A percentile compares a stretch with the other conserved stretches of the same genome.
Evolutionary conservation across 257 asterid genomes (phyloP).

Genomic region (Ligustrum vulgare): DNA sequence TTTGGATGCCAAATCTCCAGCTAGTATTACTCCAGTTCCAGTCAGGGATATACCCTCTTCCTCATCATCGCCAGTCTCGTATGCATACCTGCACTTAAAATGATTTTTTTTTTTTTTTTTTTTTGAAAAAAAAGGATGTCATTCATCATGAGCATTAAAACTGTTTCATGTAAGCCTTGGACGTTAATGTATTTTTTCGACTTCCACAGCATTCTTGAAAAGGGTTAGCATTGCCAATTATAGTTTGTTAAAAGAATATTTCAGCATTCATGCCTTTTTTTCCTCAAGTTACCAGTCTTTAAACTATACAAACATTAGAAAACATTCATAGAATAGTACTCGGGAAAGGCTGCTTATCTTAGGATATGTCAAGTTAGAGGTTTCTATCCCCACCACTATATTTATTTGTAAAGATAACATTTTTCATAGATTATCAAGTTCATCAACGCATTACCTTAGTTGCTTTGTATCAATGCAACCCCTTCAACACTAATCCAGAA

Average conservation of each 20-base stretch:
- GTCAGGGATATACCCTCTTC: slow-evolving; percentile 86
- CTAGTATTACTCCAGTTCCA: slow-evolving; percentile 52
- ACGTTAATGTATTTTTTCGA: not conserved
- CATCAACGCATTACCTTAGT: not conserved
- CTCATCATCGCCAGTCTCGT: slow-evolving; percentile 87
- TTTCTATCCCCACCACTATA: not conserved
- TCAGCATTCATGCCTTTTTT: not conserved
- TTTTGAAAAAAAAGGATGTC: too few species aligned
- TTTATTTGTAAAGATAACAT: not conserved
- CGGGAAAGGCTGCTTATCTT: not conserved
- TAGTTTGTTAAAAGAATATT: too few species aligned
- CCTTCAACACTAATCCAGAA: not conserved
- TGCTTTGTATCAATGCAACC: not conserved
- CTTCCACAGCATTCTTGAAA: not conserved
- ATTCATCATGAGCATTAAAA: not conserved
- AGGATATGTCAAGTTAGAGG: not conserved
- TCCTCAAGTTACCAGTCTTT: not conserved
- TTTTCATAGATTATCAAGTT: not conserved
- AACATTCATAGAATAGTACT: not conserved
- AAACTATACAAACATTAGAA: not conserved
- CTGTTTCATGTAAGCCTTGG: not conserved
- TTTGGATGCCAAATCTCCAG: slow-evolving; percentile 65
- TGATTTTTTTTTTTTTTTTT: too few species aligned
- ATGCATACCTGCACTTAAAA: slow-evolving; percentile 61
- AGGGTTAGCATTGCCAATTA: not conserved